These are phyloP conservation scores for Blumeria hordei DNA, from an alignment of 2,329 filamentous ascomycete species.

Conservation along the genomic window DNA sequence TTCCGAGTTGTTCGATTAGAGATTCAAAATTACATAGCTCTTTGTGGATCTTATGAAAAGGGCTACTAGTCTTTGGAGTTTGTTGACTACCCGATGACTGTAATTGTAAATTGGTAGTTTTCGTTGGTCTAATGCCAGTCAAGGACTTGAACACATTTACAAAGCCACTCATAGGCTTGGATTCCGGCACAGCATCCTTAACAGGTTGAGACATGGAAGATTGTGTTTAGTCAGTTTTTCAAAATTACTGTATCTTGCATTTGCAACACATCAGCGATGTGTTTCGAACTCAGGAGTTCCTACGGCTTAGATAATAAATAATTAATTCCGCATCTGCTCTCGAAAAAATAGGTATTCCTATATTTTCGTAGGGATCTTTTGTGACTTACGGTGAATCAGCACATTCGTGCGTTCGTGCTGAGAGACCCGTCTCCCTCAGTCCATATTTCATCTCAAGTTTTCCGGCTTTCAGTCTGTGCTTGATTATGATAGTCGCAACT, in stretches of 20 bases:
- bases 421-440: no score
- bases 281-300: no score
- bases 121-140: constrained; percentile 27
- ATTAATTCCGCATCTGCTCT: no score
- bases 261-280: neutral
- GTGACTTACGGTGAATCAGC: no score
- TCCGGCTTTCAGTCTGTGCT: no score
- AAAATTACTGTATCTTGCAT: neutral
- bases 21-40: constrained; percentile 28
- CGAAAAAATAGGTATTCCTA: no score
- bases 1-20: constrained; percentile 28
- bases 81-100: constrained; percentile 18
- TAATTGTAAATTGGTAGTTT: constrained; percentile 20
- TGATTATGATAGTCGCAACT: no score
- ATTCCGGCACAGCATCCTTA: constrained; percentile 32
- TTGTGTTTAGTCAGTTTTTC: neutral
- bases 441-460: no score
- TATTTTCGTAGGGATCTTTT: no score
- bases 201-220: constrained; percentile 33
- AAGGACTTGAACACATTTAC: constrained; percentile 40
- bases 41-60: constrained; percentile 17
- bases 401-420: no score
- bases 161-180: constrained; percentile 29
- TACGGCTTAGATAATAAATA: no score
- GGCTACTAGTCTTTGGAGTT: constrained; percentile 19